Evolutionary conservation across 1,139 yeast species (phyloP), one percentile per base, ranked within the genome.

Genomic region (Candida tetrigidarum): DNA sequence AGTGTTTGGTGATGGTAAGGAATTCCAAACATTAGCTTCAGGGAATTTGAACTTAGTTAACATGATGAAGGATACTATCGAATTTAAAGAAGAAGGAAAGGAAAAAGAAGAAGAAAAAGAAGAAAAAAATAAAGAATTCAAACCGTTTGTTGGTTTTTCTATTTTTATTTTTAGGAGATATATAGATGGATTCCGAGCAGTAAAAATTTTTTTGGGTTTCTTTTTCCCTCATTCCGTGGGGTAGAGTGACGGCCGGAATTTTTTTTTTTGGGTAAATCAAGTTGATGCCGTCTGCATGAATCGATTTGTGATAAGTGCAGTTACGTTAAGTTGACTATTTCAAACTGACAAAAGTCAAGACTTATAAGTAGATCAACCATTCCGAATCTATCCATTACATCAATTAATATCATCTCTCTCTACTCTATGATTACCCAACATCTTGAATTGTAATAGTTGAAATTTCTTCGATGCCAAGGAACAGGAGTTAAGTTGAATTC

Each of bases 11-110:
- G 53, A 60, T 26, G 76, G 74, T 14, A 71, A 52, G 9, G 41
- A 37, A 33, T 55, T 54, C 63, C 71, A 69, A 18, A 70, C 58
- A 14, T 64, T 59, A 18, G 63, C 50, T 37, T 66, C 62, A 5
- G 78, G 79, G 35, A 67, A 58, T 8, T 77, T 77, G 49, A 74
- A 65, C 48, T 61, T 58, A 11, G 70, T 66, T 44, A 68, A 50
- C 53, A 49, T 52, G 11, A 18, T 30, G 14, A 7, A 2, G 20
- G 10, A 10, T 8, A 16, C 5, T 28, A 16, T n/a, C n/a, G n/a
- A n/a, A 9, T 28, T 28, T 28, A 9, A 10, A 14, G 7, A 30
- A 16, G 15, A 10, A 16, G 14, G 15, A 9, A 16, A 30, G 11
- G 7, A 16, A 30, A 18, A 16, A 30, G 22, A 30, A 30, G 34